Evolutionary conservation across 805 yeast genomes (phyloP), one percentile per base, ranked within the genome.

Genomic region (Candida gorgasii): DNA sequence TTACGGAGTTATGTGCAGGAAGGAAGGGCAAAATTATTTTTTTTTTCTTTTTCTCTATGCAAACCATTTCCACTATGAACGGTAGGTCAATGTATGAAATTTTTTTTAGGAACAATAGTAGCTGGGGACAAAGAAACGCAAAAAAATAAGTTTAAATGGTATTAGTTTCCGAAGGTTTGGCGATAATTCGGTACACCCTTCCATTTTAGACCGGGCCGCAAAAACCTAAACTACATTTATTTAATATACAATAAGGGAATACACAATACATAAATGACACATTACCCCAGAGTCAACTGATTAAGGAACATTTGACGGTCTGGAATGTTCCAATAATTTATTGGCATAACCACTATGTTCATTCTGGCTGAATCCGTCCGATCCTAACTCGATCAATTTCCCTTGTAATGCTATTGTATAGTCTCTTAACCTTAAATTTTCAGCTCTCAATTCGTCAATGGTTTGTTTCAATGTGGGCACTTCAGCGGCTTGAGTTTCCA

Each of bases 361-460:
- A 16, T 29, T 14, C 22, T 38, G 32, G 27, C 17, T 39, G 19
- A 32, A 31, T 15, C 18, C 17, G 15, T 42, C 48, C 9, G 64
- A 58, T 8, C 63, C 57, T 29, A 68, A 50, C 53, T 80, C 83
- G 50, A 85, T 74, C 48, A 85, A 66, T 52, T 84, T 75, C 26
- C 82, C 75, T 62, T 86, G 92, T 38, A 87, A 69, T 2, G 82
- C 82, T 50, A 84, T 58, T 24, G 85, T 80, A 58, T 86, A 85
- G 55, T 84, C 88, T 50, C 89, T 76, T 46, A 88, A 74, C 56
- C 80, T 83, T 54, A 73, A 63, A 65, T 85, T 86, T 56, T 89
- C 95, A 30, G 74, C 73, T 47, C 82, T 75, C 45, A 89, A 70
- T n/a, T 72, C 76, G 46, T 80, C 85, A 50, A 87, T 75, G 23